Percentiles rank a stretch among this genome's conserved stretches.
phyloP scores from a whole-genome alignment of 345 rosid genomes.

The Zanthoxylum bungeanum region DNA sequence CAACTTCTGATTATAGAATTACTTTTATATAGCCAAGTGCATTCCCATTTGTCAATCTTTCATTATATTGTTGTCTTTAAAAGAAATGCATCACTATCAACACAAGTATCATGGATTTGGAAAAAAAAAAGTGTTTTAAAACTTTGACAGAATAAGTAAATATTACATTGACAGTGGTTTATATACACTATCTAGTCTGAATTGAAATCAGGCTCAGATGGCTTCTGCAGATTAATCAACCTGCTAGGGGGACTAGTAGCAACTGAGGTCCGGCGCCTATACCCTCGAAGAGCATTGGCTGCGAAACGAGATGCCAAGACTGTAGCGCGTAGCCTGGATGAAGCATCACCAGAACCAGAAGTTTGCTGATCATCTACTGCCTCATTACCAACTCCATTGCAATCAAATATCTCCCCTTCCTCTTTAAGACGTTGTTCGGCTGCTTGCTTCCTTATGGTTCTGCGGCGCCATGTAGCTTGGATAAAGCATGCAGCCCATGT shows the following conservation, averaged over 20 bases:
- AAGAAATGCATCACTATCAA: background rate
- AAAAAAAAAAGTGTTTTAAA: background rate
- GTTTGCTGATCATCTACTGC: conserved; percentile 19
- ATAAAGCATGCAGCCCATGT: conserved; percentile 88
- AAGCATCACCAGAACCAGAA: conserved; percentile 1
- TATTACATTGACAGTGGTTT: background rate
- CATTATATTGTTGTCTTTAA: background rate
- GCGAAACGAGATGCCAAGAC: conserved; percentile 76
- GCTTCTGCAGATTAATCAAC: conserved; percentile 63
- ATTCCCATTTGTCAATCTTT: background rate
- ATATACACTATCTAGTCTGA: conserved; percentile 11
- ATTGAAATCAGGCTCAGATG: conserved; percentile 73
- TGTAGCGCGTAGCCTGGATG: conserved; percentile 58
- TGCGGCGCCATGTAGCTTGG: conserved; percentile 69
- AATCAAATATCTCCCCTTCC: conserved; percentile 36
- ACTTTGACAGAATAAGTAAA: background rate
- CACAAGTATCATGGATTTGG: background rate
- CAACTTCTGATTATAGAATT: too few species aligned
- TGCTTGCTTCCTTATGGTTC: conserved; percentile 53
- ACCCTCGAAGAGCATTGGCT: conserved; percentile 60
- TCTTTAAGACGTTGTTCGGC: conserved; percentile 55
- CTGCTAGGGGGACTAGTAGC: conserved; percentile 18
- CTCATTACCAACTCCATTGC: conserved; percentile 29
- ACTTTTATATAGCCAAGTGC: too few species aligned
- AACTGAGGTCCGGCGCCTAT: conserved; percentile 23